phyloP scores from a whole-genome alignment of 1,284 basidiomycete genomes.

The Ceratobasidium sp. region DNA sequence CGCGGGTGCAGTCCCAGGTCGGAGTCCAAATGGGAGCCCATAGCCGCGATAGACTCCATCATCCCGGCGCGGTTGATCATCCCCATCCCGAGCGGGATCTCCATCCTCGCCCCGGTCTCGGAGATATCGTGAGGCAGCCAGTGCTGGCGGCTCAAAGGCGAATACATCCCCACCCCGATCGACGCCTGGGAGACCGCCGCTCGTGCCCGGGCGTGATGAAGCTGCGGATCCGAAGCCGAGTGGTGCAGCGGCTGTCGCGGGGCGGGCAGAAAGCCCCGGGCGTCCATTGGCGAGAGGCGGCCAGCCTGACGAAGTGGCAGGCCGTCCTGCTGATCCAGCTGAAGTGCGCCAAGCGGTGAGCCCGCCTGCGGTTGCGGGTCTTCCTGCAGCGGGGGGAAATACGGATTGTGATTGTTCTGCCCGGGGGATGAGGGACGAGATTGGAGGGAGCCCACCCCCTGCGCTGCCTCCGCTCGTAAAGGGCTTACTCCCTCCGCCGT shows the following conservation, averaged over 20 bases:
- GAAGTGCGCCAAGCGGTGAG: constrained; percentile 34
- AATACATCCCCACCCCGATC: constrained; percentile 36
- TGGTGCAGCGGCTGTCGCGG: constrained; percentile 41
- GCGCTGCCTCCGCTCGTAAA: constrained; percentile 43
- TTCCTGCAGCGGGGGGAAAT: constrained; percentile 43
- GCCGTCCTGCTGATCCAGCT: constrained; percentile 2
- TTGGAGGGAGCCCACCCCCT: constrained; percentile 43
- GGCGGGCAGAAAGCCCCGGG: constrained; percentile 29
- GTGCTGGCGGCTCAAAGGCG: constrained; percentile 42
- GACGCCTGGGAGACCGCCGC: constrained; percentile 22
- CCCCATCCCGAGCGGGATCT: constrained; percentile 2
- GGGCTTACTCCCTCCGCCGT: constrained; percentile 42
- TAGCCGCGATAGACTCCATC: constrained; percentile 8
- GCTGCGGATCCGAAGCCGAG: constrained; percentile 41
- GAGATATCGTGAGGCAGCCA: constrained; percentile 38
- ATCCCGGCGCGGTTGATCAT: constrained; percentile 8
- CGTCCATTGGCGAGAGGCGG: constrained; percentile 35
- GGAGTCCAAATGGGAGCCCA: constrained; percentile 40
- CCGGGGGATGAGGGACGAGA: constrained; percentile 44
- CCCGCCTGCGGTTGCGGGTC: constrained; percentile 35
- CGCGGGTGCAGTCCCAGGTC: constrained; percentile 42
- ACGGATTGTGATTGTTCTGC: constrained; percentile 45
- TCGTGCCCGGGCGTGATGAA: constrained; percentile 40
- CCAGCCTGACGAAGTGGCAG: constrained; percentile 6
- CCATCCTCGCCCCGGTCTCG: constrained; percentile 25